phyloP scores from a whole-genome alignment of 495 filamentous ascomycete species.

The Hypoxylon intermedium region DNA sequence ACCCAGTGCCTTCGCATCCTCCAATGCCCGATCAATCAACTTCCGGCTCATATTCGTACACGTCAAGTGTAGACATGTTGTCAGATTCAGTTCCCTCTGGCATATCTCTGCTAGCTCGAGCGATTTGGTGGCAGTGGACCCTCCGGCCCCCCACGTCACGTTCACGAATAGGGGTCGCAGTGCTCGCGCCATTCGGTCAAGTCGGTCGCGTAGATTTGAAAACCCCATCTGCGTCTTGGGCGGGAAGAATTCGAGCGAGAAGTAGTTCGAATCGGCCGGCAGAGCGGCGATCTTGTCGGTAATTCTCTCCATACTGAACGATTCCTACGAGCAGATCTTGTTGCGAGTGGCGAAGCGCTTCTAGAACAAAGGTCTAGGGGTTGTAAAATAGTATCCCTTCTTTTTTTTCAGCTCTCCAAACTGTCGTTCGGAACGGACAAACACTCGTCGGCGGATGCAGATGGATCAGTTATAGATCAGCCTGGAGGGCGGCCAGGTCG shows the following conservation, averaged over 20 bases:
- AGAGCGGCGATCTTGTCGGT: conserved; percentile 95
- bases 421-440: conserved; percentile 1
- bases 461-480: neutral
- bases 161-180: conserved; percentile 93
- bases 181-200: conserved; percentile 92
- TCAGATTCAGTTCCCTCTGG: conserved; percentile 87
- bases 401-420: neutral
- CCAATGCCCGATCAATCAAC: conserved; percentile 85
- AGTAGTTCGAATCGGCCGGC: conserved; percentile 80
- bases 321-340: neutral
- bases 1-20: conserved; percentile 90
- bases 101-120: conserved; percentile 95
- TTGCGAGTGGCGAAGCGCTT: neutral
- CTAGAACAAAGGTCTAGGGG: neutral
- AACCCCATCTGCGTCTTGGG: conserved; percentile 95
- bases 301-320: conserved; percentile 78
- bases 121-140: conserved; percentile 86
- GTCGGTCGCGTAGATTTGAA: conserved; percentile 87
- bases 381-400: neutral
- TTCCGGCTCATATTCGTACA: conserved; percentile 96
- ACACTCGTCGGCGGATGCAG: neutral
- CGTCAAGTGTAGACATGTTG: conserved; percentile 94
- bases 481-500: conserved; percentile 9
- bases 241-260: conserved; percentile 98
- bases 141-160: conserved; percentile 97